Percentiles rank a stretch among this genome's conserved stretches.
Conservation (phyloP, 2,329 filamentous ascomycete genomes). For the Aspergillus bombycis region DNA sequence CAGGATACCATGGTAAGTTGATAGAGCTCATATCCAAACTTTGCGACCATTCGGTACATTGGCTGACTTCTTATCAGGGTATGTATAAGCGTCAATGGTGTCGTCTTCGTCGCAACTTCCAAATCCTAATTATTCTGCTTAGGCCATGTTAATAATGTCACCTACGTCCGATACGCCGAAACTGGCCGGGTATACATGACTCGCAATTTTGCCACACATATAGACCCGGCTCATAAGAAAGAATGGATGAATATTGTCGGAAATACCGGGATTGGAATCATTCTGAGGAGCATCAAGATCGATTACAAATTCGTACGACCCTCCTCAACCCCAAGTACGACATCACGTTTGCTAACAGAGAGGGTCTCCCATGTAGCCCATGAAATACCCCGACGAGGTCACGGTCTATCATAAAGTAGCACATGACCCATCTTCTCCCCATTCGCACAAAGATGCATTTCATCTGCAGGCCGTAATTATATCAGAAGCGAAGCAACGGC, state of each 20-base stretch:
- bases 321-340: neutral
- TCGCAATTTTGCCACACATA: slow-evolving; percentile 65
- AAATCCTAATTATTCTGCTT: slow-evolving; percentile 19
- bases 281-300: slow-evolving; percentile 76
- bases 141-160: slow-evolving; percentile 86
- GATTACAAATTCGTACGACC: slow-evolving; percentile 83
- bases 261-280: slow-evolving; percentile 69
- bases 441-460: slow-evolving; percentile 35
- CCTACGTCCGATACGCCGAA: slow-evolving; percentile 83
- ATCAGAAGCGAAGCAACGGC: slow-evolving; percentile 72
- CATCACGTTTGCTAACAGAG: slow-evolving; percentile 10
- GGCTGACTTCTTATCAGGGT: slow-evolving; percentile 25
- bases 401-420: slow-evolving; percentile 81
- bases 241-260: slow-evolving; percentile 73
- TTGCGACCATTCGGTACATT: neutral
- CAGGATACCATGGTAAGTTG: slow-evolving; percentile 52
- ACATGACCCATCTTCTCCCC: slow-evolving; percentile 48
- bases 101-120: neutral
- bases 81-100: slow-evolving; percentile 9
- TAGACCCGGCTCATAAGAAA: slow-evolving; percentile 62
- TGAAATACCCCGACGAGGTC: slow-evolving; percentile 80
- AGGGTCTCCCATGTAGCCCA: slow-evolving; percentile 59
- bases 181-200: slow-evolving; percentile 79
- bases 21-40: neutral
- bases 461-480: slow-evolving; percentile 66